Evolutionary conservation across 164 flowering plant species (phyloP), one percentile per base, ranked within the genome.

Genomic region (Annona squamosa): DNA sequence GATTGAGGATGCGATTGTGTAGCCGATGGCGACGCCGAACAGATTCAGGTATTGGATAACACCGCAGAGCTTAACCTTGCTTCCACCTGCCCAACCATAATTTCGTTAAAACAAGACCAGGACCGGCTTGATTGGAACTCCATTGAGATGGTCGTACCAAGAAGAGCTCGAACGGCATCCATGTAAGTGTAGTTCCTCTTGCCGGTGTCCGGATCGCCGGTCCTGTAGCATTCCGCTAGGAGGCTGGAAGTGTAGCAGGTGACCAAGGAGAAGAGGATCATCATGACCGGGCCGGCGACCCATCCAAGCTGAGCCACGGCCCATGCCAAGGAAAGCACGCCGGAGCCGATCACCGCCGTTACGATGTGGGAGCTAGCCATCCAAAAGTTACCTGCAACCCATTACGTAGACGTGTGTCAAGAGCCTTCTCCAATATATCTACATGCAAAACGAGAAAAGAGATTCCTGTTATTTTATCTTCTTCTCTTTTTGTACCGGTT

Each of bases 1-100:
- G 65, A 88, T 84, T 7, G 94, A 85, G 46, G 94, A 79, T 2
- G 92, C 91, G 48, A 90, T 88, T 3, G 94, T 90, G 74, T 90
- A 90, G 1, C 91, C 94, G 71, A 90, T 85, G 3, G 89, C 91
- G 7, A 82, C 80, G 0, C 94, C 94, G 72, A 86, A 81, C 67
- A 90, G 74, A 66, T 85, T 88, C 63, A 87, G 0, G 64, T 88
- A 88, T 64, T 90, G 94, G 69, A 90, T 80, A 63, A 68, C 44
- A 4, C 94, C 94, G 71, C 94, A 90, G 1, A 85, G 2, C 19
- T 48, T 74, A 0, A 85, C 89, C 70, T 85, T 79, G 62, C 41
- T 41, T 3, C 87, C 88, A 41, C 87, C 87, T 81, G 78, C 17
- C 69, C 13, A 12, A 52, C 2, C 59, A 18, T 46, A 52, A 57